Base-by-base conservation (phyloP, 176 grass and related monocot species). In the Leersia perrieri region DNA sequence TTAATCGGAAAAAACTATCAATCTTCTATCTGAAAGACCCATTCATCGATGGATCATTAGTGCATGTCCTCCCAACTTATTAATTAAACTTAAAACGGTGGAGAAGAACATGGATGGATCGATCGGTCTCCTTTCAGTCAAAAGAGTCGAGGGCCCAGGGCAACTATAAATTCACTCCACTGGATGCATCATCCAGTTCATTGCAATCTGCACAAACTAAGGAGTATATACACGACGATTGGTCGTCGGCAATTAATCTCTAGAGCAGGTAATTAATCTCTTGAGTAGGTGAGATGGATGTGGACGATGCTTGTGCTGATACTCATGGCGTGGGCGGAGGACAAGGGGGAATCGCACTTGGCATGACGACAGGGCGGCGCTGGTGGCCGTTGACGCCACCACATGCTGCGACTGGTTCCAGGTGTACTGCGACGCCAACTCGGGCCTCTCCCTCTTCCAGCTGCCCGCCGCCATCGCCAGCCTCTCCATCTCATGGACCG, bases 381-480 rank as follows among this genome's bases (percentile, higher is more conserved):
- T 92, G 1, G 63, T 95, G 1, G 87, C 89, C 62, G 51, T 95
- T 64, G 87, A 86, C 5, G 28, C 69, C 41, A 18, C 29, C 1
- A 13, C 55, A 1, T 95, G 90, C 82, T 92, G 90, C 70, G 85
- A 80, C 16, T 92, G 93, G 93, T 88, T 81, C 32, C 78, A 34
- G 13, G 31, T 95, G 7, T 74, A 86, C 8, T 95, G 93, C 60
- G 85, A 96, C 82, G 0, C 11, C 8, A 12, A 4, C n/a, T 75
- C 80, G 0, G 27, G 39, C 5, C 90, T 96, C 15, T 5, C 40
- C 22, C 47, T 96, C 12, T 47, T 58, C 28, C 85, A 84, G 32
- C 11, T 39, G 2, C 45, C 61, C 10, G 73, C 84, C 60, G 11
- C 10, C 22, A 87, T 91, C 15, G n/a, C 2, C 2, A n/a, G 20